Percentiles rank a stretch among this genome's conserved stretches.
Evolutionary conservation across 805 yeast species (phyloP).

Genomic region (Candida hispaniensis): DNA sequence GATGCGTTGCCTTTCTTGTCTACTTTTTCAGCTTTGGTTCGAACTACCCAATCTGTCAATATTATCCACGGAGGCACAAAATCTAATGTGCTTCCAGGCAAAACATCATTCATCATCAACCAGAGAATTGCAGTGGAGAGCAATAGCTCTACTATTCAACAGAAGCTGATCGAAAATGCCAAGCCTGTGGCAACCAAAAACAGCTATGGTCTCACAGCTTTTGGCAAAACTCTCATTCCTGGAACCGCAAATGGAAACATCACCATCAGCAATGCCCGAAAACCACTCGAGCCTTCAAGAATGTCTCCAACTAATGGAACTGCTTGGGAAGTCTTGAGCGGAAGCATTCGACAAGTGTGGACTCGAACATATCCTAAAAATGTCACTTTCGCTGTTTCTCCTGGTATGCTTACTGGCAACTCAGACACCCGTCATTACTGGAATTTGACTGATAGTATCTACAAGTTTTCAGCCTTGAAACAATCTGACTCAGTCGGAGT

Average conservation of each 20-base stretch:
- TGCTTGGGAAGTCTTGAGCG: constrained; percentile 46
- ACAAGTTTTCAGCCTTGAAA: constrained; percentile 43
- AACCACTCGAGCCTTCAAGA: constrained; percentile 41
- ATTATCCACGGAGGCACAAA: constrained; percentile 63
- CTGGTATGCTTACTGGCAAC: constrained; percentile 52
- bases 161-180: constrained; percentile 33
- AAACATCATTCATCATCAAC: constrained; percentile 43
- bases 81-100: constrained; percentile 67
- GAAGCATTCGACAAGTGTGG: constrained; percentile 48
- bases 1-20: neutral
- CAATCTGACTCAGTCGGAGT: constrained; percentile 28
- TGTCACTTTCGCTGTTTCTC: constrained; percentile 37
- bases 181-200: constrained; percentile 36
- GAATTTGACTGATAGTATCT: constrained; percentile 48
- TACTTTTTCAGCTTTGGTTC: constrained; percentile 28
- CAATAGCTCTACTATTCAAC: constrained; percentile 34
- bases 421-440: constrained; percentile 60
- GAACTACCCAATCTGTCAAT: constrained; percentile 61
- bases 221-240: constrained; percentile 27
- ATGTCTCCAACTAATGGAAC: constrained; percentile 29
- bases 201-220: constrained; percentile 38
- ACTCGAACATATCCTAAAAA: constrained; percentile 31
- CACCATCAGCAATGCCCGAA: constrained; percentile 2
- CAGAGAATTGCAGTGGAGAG: constrained; percentile 56
- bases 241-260: constrained; percentile 20